phyloP scores from a whole-genome alignment of 148 eudicot genomes.

The Diospyros lotus region DNA sequence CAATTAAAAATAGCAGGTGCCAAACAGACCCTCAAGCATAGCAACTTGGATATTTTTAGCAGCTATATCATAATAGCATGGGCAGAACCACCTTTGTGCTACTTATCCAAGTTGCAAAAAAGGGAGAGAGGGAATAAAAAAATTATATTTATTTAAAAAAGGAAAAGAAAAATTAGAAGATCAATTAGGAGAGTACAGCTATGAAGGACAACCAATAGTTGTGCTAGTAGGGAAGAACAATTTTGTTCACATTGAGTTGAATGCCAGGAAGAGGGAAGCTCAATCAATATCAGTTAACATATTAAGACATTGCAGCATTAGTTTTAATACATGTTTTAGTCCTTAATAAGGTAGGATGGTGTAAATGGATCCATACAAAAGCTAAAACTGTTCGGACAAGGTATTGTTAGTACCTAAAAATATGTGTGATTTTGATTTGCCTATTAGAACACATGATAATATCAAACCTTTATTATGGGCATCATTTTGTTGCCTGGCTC shows the following conservation, averaged over 20 bases:
- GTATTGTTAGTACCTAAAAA: background rate
- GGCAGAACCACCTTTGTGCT: too few relatives aligned
- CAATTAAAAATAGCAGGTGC: too few relatives aligned
- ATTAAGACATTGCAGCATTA: background rate
- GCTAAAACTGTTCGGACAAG: background rate
- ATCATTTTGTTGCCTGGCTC: too few relatives aligned
- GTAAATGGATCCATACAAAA: background rate
- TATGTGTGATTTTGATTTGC: too few relatives aligned
- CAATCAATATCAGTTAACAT: too few relatives aligned
- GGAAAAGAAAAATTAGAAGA: background rate
- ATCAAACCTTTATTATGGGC: too few relatives aligned
- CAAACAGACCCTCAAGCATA: too few relatives aligned
- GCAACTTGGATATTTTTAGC: too few relatives aligned
- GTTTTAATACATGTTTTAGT: background rate
- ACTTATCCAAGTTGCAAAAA: background rate
- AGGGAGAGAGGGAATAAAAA: background rate
- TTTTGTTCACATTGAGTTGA: background rate
- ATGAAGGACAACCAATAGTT: background rate
- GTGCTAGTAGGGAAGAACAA: background rate
- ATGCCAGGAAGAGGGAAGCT: background rate
- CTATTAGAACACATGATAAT: too few relatives aligned
- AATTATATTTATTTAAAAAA: too few relatives aligned
- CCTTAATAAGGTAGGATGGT: background rate
- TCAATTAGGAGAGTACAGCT: background rate
- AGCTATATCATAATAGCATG: too few relatives aligned